Conservation (phyloP, 164 flowering plant species). For the Berberis vulgaris region DNA sequence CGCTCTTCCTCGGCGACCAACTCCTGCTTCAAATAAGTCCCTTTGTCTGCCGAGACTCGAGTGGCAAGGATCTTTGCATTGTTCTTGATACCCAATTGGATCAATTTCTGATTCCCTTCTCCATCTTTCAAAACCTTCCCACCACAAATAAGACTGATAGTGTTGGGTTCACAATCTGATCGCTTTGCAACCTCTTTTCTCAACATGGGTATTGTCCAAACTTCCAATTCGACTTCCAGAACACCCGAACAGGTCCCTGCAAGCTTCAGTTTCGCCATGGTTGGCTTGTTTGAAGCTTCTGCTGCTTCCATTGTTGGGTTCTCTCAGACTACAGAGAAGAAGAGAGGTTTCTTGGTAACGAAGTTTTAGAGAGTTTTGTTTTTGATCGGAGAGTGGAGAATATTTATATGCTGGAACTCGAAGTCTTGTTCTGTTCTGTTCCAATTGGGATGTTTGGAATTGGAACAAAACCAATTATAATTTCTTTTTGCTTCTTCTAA, state of each 20-base stretch:
- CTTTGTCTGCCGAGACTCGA: slow-evolving; percentile 33
- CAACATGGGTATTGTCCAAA: slow-evolving; percentile 62
- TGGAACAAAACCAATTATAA: too few species aligned
- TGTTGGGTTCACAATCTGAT: slow-evolving; percentile 30
- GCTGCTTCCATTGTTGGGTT: too few species aligned
- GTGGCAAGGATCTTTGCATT: slow-evolving; percentile 58
- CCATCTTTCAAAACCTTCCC: slow-evolving; percentile 66
- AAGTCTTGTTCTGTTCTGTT: too few species aligned
- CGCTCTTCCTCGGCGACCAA: slow-evolving; percentile 74
- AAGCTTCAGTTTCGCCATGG: slow-evolving; percentile 54
- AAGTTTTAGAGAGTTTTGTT: too few species aligned
- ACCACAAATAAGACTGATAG: slow-evolving; percentile 59
- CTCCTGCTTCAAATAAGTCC: slow-evolving; percentile 32
- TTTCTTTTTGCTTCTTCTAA: too few species aligned
- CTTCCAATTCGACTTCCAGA: slow-evolving; percentile 54
- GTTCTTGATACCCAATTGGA: slow-evolving; percentile 58
- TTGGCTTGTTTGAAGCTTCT: not conserved
- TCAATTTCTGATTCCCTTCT: slow-evolving; percentile 34
- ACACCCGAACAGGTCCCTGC: slow-evolving; percentile 79
- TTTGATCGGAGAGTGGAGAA: too few species aligned
- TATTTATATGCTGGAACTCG: too few species aligned
- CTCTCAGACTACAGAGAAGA: too few species aligned
- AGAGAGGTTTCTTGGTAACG: too few species aligned
- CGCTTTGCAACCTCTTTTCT: slow-evolving; percentile 57
- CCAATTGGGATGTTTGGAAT: too few species aligned